Evolutionary conservation across 768 basidiomycete genomes (phyloP).

Genomic region (Mycena galericulata): DNA sequence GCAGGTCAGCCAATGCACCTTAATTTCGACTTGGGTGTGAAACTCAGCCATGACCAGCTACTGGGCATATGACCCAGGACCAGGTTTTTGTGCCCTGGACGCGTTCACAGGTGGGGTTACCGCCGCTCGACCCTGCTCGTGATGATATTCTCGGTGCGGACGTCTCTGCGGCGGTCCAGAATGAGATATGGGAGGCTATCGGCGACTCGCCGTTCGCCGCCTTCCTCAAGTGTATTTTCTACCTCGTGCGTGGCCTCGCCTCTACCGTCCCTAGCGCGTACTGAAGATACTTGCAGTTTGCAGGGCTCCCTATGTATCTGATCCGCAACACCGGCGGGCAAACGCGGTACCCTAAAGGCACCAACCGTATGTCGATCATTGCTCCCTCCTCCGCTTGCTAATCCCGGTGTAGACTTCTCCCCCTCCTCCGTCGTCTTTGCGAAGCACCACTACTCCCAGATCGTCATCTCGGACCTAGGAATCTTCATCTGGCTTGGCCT

Average conservation of each 20-base stretch:
- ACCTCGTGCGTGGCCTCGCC: slow-evolving; percentile 62
- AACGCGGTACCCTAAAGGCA: slow-evolving; percentile 77
- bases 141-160: slow-evolving; percentile 75
- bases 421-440: slow-evolving; percentile 87
- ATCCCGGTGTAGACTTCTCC: slow-evolving; percentile 69
- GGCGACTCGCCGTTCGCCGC: slow-evolving; percentile 91
- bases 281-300: slow-evolving; percentile 58
- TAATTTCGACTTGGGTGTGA: too few species aligned
- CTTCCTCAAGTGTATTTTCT: slow-evolving; percentile 60
- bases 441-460: slow-evolving; percentile 78
- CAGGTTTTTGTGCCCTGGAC: slow-evolving; percentile 96
- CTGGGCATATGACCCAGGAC: slow-evolving; percentile 93
- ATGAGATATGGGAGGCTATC: slow-evolving; percentile 86
- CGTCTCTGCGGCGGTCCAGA: slow-evolving; percentile 73
- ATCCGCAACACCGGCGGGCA: slow-evolving; percentile 91
- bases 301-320: slow-evolving; percentile 90
- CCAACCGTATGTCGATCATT: slow-evolving; percentile 73
- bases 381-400: slow-evolving; percentile 6
- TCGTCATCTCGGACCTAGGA: slow-evolving; percentile 88
- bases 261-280: not conserved
- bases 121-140: slow-evolving; percentile 70
- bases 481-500: slow-evolving; percentile 77
- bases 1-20: not conserved
- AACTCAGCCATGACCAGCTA: slow-evolving; percentile 64
- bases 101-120: slow-evolving; percentile 75